These are phyloP conservation scores for Tulasnella sp. DNA, from an alignment of 768 basidiomycete species.

Conservation along the genomic window DNA sequence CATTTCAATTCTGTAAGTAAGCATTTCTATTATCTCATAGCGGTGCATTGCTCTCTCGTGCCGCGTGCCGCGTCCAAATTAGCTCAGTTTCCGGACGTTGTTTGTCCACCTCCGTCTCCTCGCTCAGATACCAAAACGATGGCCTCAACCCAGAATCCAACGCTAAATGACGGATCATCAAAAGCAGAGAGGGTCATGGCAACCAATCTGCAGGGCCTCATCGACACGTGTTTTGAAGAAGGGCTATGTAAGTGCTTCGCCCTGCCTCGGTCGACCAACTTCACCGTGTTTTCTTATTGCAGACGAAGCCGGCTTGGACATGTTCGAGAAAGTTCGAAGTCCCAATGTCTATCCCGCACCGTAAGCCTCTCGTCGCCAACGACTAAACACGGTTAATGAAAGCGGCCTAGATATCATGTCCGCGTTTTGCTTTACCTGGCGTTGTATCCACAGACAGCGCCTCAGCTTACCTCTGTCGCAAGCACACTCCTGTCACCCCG, in stretches of 20 bases:
- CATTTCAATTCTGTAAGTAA: too few species aligned
- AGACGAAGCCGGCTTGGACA: background rate
- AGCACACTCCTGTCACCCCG: background rate
- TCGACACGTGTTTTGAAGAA: background rate
- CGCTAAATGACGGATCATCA: too few species aligned
- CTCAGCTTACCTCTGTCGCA: background rate
- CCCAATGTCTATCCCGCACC: background rate
- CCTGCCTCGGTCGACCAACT: background rate
- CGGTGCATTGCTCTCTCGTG: too few species aligned
- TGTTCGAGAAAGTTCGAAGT: background rate
- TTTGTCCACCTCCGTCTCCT: too few species aligned
- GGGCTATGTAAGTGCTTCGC: background rate
- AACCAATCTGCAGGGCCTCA: background rate
- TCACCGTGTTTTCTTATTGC: background rate
- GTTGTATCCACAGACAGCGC: background rate
- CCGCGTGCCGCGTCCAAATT: too few species aligned
- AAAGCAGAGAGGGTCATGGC: background rate
- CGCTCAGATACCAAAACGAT: too few species aligned
- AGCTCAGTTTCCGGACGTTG: too few species aligned
- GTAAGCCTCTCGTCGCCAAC: background rate
- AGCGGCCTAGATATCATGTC: background rate
- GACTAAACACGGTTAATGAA: background rate
- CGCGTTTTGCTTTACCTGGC: background rate
- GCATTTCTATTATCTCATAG: too few species aligned
- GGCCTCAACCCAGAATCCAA: too few species aligned